phyloP scores from a whole-genome alignment of 1,284 basidiomycete genomes.

The Apiotrichum brassicae region DNA sequence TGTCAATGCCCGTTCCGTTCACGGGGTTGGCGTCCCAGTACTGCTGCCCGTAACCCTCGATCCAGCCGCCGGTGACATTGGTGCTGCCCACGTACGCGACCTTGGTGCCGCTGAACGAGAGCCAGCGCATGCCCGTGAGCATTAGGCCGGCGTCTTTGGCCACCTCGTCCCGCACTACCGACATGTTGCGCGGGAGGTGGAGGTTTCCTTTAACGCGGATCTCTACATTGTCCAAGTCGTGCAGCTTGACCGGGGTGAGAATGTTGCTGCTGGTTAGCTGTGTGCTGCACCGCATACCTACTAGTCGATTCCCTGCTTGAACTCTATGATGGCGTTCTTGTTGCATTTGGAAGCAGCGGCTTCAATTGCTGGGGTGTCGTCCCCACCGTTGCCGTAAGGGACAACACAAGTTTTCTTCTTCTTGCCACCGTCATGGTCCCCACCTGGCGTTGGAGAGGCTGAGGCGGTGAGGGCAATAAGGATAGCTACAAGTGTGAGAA shows the following conservation, averaged over 20 bases:
- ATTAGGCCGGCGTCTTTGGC: not conserved
- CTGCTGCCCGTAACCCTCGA: slow-evolving; percentile 48
- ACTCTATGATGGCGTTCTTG: slow-evolving; percentile 47
- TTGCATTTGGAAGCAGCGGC: slow-evolving; percentile 47
- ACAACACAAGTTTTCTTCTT: not conserved
- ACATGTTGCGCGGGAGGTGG: slow-evolving; percentile 49
- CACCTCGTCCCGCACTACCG: slow-evolving; percentile 41
- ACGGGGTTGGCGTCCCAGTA: slow-evolving; percentile 50
- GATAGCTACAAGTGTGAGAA: no score
- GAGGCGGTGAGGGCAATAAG: no score
- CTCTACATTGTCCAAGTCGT: slow-evolving; percentile 45
- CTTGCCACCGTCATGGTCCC: not conserved
- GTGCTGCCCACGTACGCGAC: slow-evolving; percentile 21
- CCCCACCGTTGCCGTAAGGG: slow-evolving; percentile 27
- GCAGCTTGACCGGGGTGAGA: slow-evolving; percentile 21
- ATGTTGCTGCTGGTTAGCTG: slow-evolving; percentile 17
- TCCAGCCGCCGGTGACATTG: slow-evolving; percentile 28
- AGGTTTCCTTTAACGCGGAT: slow-evolving; percentile 51
- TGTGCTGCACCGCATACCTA: slow-evolving; percentile 6
- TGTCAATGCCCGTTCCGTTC: slow-evolving; percentile 35
- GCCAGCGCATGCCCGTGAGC: slow-evolving; percentile 15
- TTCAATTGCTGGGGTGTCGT: slow-evolving; percentile 48
- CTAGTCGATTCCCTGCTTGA: slow-evolving; percentile 47
- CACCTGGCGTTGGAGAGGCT: not conserved
- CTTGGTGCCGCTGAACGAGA: slow-evolving; percentile 18